Base-by-base conservation (phyloP, 306 rosid species). In the Luffa aegyptiaca region DNA sequence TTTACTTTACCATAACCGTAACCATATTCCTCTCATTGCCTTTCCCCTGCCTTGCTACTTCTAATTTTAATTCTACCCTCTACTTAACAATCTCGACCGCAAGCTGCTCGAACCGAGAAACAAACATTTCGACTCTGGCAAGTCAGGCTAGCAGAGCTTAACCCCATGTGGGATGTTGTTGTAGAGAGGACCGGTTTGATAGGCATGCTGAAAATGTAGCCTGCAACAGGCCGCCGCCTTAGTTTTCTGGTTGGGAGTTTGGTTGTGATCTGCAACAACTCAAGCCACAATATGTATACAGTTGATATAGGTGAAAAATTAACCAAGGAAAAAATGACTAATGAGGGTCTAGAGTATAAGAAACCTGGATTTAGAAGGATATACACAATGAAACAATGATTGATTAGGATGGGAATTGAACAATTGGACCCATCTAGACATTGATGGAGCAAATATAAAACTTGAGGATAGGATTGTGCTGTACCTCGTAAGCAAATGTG, bases 401-500 rank as follows among this genome's bases (percentile, higher is more conserved):
- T 75, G 79, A 75, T 75, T 35, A 18, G 31, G 78, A 51, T 71
- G 44, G 61, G 26, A 73, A 73, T 73, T 49, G 61, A 75, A 75
- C 48, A 75, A 35, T 52, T 52, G 48, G 48, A 75, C 64, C 79
- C 46, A 49, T 51, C 61, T 12, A 51, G 78, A 74, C 31, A 74
- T 5, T 0, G 62, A 74, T 74, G 78, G 61, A 74, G 62, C 21
- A 52, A 75, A 75, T 52, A 75, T 52, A 56, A 52, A 75, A 75
- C 20, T 75, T 53, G 63, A 75, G 48, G 79, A 75, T 75, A 52
- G 79, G 79, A 51, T 75, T 36, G 64, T 18, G 79, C 48, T 35
- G 63, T 75, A 75, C 79, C 79, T 75, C 79, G 63, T 75, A 52
- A 75, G 62, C 63, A 75, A 52, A 75, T 75, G 46, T 75, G 64